Base-by-base conservation (phyloP, 495 filamentous ascomycete genomes). In the Entonaema liquescens region DNA sequence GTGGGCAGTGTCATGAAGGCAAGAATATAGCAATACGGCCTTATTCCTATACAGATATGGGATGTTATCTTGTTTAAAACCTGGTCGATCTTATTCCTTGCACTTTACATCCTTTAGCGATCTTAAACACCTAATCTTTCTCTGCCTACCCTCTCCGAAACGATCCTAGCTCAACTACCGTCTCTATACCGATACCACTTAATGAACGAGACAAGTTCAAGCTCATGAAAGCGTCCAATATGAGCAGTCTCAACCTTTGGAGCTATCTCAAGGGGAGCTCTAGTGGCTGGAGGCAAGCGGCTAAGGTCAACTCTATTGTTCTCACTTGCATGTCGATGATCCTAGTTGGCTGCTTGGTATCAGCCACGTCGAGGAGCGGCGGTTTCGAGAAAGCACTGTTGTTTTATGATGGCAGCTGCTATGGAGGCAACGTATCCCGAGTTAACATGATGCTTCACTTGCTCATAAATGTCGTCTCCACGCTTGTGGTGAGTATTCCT, bases 211-310 rank as follows among this genome's bases (percentile, higher is more conserved):
- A n/a, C 47, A 13, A 5, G 26, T n/a, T 17, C n/a, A 33, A 29
- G 12, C 21, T 28, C n/a, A 40, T 28, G 31, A 56, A 36, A 13
- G 21, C 55, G 23, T 42, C 26, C 7, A 23, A 25, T n/a, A 72
- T 72, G 70, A 60, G 68, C 25, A 53, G 31, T 58, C 52, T 69
- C 26, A 58, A 65, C 23, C n/a, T 65, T 1, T 49, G 53, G 59
- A 12, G 28, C 26, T 4, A 31, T 36, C 12, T 21, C 12, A 11
- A 52, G n/a, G 28, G 5, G 1, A 12, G 28, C 33, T 44, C 62
- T n/a, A 54, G 26, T 2, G 72, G 72, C 35, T 75, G 73, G 73
- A 67, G 54, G n/a, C 62, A 61, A 33, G 73, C 73, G 5, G 73
- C 73, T 12, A 72, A 62, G 62, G 59, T 75, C 31, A 75, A 75